These are phyloP conservation scores for Paraphaeosphaeria sporulosa DNA, from an alignment of 2,329 filamentous ascomycete species.

Conservation along the genomic window DNA sequence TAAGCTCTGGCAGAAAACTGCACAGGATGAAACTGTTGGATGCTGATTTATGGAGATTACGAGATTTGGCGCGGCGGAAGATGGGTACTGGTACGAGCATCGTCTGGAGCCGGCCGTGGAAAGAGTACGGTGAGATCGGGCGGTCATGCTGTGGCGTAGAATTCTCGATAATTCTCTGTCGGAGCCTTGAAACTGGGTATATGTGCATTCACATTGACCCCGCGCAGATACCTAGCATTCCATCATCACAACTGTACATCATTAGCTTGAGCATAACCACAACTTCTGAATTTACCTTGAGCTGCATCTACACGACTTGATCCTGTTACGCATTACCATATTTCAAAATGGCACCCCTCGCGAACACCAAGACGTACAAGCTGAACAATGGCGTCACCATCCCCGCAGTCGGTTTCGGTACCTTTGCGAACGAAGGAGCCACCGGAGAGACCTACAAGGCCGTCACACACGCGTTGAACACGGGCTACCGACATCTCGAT, in stretches of 20 bases:
- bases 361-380: slow-evolving; percentile 56
- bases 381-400: slow-evolving; percentile 68
- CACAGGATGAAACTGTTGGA: slow-evolving; percentile 42
- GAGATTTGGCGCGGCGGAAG: slow-evolving; percentile 4
- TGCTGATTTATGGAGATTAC: slow-evolving; percentile 18
- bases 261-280: slow-evolving; percentile 8
- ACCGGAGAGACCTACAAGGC: slow-evolving; percentile 62
- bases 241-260: background rate
- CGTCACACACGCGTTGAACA: slow-evolving; percentile 64
- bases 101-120: slow-evolving; percentile 14
- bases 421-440: slow-evolving; percentile 75
- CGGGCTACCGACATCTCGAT: slow-evolving; percentile 71
- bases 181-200: background rate
- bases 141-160: background rate
- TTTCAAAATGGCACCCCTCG: slow-evolving; percentile 35
- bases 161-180: background rate
- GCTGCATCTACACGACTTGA: background rate
- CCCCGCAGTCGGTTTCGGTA: slow-evolving; percentile 75
- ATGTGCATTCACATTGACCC: slow-evolving; percentile 6
- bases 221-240: background rate
- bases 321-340: slow-evolving; percentile 6
- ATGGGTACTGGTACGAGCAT: slow-evolving; percentile 15
- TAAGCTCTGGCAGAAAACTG: slow-evolving; percentile 20
- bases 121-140: background rate
- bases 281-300: background rate